phyloP scores from a whole-genome alignment of 2,329 filamentous ascomycete species.

The Fusarium sp. region DNA sequence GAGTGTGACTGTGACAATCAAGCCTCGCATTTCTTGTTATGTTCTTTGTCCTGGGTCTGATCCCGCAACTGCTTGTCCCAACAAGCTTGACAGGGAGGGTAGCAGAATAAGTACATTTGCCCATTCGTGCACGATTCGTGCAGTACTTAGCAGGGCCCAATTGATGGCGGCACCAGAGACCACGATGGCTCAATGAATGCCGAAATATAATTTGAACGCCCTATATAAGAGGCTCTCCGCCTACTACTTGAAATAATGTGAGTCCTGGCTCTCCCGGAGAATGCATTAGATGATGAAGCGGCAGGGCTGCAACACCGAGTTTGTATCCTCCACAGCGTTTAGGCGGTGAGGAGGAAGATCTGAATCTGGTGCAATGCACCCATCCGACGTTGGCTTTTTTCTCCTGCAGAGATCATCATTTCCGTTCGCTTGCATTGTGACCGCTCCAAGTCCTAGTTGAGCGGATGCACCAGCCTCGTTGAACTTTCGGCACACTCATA shows the following conservation, averaged over 20 bases:
- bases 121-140: conserved; percentile 10
- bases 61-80: conserved; percentile 34
- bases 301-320: not conserved
- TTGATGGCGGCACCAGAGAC: conserved; percentile 24
- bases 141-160: conserved; percentile 28
- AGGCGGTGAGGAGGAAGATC: conserved; percentile 16
- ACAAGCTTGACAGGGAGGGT: conserved; percentile 15
- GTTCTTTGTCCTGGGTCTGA: conserved; percentile 24
- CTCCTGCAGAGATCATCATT: conserved; percentile 16
- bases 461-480: conserved; percentile 3
- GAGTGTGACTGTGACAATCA: conserved; percentile 11
- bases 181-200: conserved; percentile 17
- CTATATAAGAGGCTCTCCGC: conserved; percentile 18
- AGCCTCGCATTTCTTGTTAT: conserved; percentile 9
- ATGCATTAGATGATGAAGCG: conserved; percentile 15
- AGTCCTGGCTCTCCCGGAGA: conserved; percentile 16
- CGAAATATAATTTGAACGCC: conserved; percentile 18
- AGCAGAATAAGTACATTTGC: not conserved
- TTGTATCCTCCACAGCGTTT: not conserved
- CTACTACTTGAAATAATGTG: conserved; percentile 3
- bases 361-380: not conserved
- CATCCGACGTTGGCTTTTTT: conserved; percentile 8
- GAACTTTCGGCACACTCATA: conserved; percentile 8
- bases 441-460: conserved; percentile 4
- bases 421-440: conserved; percentile 9